Percentiles rank a stretch among this genome's conserved stretches.
Conservation (phyloP, 2,329 filamentous ascomycete genomes). For the Paramyrothecium sp. region DNA sequence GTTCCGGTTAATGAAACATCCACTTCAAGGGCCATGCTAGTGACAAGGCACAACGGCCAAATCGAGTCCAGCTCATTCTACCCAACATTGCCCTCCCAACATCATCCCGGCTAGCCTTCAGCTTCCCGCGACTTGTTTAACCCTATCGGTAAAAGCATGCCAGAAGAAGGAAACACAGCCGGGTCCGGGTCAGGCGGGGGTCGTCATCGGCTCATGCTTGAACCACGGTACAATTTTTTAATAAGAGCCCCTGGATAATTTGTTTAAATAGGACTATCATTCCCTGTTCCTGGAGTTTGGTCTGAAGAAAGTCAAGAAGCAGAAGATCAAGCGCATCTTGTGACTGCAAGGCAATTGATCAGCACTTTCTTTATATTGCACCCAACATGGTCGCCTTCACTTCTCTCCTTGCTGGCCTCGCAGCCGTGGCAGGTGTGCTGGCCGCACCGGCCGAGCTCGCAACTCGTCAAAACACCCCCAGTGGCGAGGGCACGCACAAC, state of each 20-base stretch:
- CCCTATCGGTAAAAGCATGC: background rate
- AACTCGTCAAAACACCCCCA: constrained; percentile 30
- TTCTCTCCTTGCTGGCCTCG: constrained; percentile 21
- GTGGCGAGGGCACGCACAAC: constrained; percentile 28
- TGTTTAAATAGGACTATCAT: background rate
- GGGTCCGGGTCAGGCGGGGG: background rate
- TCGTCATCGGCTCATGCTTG: background rate
- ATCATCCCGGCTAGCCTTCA: background rate
- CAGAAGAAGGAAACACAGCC: background rate
- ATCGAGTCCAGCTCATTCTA: background rate
- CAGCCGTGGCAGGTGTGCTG: constrained; percentile 16
- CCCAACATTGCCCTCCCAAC: background rate
- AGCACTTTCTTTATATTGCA: background rate
- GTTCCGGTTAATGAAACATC: too few relatives aligned
- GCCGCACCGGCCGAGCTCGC: constrained; percentile 12
- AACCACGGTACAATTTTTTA: background rate
- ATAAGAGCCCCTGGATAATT: background rate
- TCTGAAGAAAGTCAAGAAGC: background rate
- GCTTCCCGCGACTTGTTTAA: background rate
- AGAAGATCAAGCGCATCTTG: background rate
- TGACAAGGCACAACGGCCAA: background rate
- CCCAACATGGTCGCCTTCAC: constrained; percentile 20
- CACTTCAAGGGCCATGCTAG: too few relatives aligned
- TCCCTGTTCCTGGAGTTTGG: background rate
- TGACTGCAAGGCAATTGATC: background rate